These are phyloP conservation scores for Exutisphaerella laricina DNA, from an alignment of 2,329 filamentous ascomycete genomes.

Conservation along the genomic window DNA sequence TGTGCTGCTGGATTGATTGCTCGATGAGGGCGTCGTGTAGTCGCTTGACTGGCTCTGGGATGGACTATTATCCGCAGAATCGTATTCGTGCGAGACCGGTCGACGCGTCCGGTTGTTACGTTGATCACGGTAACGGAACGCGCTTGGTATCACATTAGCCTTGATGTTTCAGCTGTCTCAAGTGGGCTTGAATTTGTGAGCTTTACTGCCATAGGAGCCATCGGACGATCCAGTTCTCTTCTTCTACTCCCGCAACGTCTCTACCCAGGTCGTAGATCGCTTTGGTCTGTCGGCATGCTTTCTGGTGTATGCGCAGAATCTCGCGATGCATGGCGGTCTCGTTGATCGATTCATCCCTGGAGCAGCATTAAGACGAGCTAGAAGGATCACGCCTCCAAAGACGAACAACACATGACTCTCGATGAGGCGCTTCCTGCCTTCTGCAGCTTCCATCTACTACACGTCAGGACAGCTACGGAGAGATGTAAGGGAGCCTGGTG, in stretches of 20 bases:
- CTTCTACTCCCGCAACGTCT: constrained; percentile 36
- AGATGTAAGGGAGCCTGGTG: neutral
- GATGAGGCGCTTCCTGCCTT: constrained; percentile 37
- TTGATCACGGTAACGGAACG: constrained; percentile 37
- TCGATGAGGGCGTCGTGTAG: neutral
- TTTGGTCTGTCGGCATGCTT: constrained; percentile 35
- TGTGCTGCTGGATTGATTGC: neutral
- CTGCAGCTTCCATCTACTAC: constrained; percentile 36
- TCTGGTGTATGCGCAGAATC: constrained; percentile 37
- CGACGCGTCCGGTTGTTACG: neutral
- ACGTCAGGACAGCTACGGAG: neutral
- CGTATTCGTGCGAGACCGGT: neutral
- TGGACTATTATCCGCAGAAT: neutral
- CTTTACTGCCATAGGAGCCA: constrained; percentile 50
- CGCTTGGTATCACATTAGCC: no score
- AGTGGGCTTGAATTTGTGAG: no score
- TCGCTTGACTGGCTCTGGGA: neutral
- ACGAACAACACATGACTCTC: constrained; percentile 27
- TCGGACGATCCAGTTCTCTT: constrained; percentile 47
- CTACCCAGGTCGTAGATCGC: constrained; percentile 40
- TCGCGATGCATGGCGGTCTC: constrained; percentile 44
- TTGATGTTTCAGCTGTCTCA: no score
- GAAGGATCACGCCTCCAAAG: neutral
- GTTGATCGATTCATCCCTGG: constrained; percentile 40
- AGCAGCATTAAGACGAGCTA: neutral